phyloP scores from a whole-genome alignment of 148 eudicot species.

The Diospyros lotus region DNA sequence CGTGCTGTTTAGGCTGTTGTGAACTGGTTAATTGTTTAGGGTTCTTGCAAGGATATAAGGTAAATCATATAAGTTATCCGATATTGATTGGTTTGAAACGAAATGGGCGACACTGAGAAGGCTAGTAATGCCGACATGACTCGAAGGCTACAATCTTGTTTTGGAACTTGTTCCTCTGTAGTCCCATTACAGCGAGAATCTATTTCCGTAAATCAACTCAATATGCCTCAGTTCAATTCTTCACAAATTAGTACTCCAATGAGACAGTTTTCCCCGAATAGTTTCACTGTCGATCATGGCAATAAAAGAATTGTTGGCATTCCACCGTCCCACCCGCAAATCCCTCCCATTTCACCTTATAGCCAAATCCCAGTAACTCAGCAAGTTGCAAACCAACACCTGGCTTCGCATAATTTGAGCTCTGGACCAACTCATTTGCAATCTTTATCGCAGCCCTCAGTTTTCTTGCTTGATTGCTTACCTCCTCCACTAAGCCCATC shows the following conservation, averaged over 20 bases:
- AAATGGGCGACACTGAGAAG: slow-evolving; percentile 71
- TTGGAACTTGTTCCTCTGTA: slow-evolving; percentile 57
- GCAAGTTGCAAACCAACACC: slow-evolving; percentile 27
- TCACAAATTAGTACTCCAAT: slow-evolving; percentile 59
- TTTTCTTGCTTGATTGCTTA: slow-evolving; percentile 58
- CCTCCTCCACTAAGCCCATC: slow-evolving; percentile 92
- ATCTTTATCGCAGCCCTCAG: slow-evolving; percentile 75
- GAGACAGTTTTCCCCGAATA: slow-evolving; percentile 45
- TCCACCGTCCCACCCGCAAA: slow-evolving; percentile 86
- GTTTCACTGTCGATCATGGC: slow-evolving; percentile 33
- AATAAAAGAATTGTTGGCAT: slow-evolving; percentile 50
- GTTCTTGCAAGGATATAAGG: too few species aligned
- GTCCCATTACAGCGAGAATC: slow-evolving; percentile 27
- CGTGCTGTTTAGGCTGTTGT: too few species aligned
- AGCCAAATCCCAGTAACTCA: slow-evolving; percentile 59
- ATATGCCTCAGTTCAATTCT: slow-evolving; percentile 61
- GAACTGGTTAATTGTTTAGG: too few species aligned
- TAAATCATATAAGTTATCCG: too few species aligned
- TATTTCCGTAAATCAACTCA: slow-evolving; percentile 45
- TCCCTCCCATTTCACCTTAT: slow-evolving; percentile 78
- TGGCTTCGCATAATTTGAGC: slow-evolving; percentile 48
- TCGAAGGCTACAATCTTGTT: slow-evolving; percentile 69
- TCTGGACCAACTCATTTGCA: slow-evolving; percentile 62
- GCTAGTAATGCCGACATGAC: slow-evolving; percentile 46
- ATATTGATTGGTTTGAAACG: slow-evolving; percentile 5